Conservation (phyloP, 2,329 filamentous ascomycete species). For the Claviceps pazoutovae region DNA sequence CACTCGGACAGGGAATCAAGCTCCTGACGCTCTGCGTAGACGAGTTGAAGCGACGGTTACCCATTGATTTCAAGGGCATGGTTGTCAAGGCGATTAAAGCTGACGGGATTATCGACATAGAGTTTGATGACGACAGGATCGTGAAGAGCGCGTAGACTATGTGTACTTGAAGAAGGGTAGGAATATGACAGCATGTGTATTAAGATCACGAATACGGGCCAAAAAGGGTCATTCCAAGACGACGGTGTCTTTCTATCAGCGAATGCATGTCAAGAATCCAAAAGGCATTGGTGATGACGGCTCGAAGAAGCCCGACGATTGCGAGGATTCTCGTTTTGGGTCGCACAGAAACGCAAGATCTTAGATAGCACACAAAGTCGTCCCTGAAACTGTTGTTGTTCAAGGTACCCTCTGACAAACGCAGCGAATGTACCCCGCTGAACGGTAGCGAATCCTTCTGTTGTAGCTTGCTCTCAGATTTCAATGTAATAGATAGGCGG, state of each 20-base stretch:
- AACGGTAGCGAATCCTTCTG: not conserved
- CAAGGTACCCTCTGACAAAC: not conserved
- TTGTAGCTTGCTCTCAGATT: not conserved
- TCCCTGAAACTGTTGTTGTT: not conserved
- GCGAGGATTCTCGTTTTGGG: not conserved
- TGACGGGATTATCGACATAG: slow-evolving; percentile 75
- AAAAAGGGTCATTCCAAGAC: not conserved
- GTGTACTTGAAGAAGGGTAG: not conserved
- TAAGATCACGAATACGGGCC: slow-evolving; percentile 16
- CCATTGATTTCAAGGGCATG: slow-evolving; percentile 98
- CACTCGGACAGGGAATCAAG: slow-evolving; percentile 78
- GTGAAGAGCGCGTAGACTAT: slow-evolving; percentile 41
- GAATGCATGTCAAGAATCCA: not conserved
- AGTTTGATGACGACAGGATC: slow-evolving; percentile 70
- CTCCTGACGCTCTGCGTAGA: slow-evolving; percentile 90
- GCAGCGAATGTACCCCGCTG: not conserved
- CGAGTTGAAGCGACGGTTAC: slow-evolving; percentile 90
- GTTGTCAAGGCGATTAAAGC: slow-evolving; percentile 87
- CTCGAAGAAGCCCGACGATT: not conserved
- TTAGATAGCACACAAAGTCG: no score
- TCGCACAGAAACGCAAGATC: not conserved
- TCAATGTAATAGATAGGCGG: not conserved
- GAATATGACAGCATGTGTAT: slow-evolving; percentile 19
- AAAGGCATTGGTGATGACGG: not conserved
- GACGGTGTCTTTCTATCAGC: not conserved